These are phyloP conservation scores for Lunasporangiospora selenospora DNA, from an alignment of 192 early-diverging fungal species.

Conservation along the genomic window DNA sequence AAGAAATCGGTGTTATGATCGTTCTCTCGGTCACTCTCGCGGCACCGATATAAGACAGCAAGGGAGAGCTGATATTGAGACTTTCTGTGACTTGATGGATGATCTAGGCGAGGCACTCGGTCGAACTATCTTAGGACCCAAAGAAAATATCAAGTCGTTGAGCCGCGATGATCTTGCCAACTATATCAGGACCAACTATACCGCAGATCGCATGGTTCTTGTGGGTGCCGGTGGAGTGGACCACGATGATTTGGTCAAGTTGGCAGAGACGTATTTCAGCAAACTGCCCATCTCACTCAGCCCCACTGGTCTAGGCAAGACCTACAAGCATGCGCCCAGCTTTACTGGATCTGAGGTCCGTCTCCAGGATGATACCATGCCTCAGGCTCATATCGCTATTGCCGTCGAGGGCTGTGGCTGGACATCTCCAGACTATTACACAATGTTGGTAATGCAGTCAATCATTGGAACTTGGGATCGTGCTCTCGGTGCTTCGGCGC, in stretches of 20 bases:
- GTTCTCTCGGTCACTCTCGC: conserved; percentile 15
- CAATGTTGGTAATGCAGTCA: conserved; percentile 93
- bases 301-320: conserved; percentile 53
- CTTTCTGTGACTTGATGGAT: too few species aligned
- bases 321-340: conserved; percentile 63
- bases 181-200: conserved; percentile 96
- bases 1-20: neutral
- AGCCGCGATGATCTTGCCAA: conserved; percentile 83
- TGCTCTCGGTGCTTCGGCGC: conserved; percentile 85
- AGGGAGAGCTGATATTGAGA: too few species aligned
- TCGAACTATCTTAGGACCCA: conserved; percentile 92
- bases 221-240: conserved; percentile 92
- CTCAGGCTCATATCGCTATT: conserved; percentile 95
- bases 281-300: conserved; percentile 65
- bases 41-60: too few species aligned
- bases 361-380: conserved; percentile 87
- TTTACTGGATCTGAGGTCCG: conserved; percentile 94
- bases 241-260: conserved; percentile 91
- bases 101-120: conserved; percentile 73
- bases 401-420: conserved; percentile 97
- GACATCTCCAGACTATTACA: conserved; percentile 95
- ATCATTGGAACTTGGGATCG: conserved; percentile 98
- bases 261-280: conserved; percentile 95
- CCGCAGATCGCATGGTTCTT: conserved; percentile 96
- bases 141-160: conserved; percentile 92